Percentiles rank a stretch among this genome's conserved stretches.
These are phyloP conservation scores for Lablab purpureus DNA, from an alignment of 306 rosid genomes.

Conservation along the genomic window DNA sequence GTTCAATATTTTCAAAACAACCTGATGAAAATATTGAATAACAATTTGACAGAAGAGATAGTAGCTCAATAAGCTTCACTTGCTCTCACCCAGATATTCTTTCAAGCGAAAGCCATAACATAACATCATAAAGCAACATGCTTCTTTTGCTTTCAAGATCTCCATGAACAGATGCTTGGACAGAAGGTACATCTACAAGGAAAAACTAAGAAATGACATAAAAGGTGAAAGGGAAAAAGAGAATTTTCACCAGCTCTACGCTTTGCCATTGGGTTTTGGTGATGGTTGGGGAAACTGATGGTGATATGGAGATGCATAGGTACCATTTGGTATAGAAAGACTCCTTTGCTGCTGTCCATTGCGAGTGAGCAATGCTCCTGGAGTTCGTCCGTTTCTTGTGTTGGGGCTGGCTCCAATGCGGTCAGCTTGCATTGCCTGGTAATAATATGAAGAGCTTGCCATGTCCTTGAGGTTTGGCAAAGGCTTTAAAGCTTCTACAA, in stretches of 20 bases:
- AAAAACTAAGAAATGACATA: slow-evolving; percentile 8
- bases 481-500: slow-evolving; percentile 90
- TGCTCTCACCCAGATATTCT: slow-evolving; percentile 51
- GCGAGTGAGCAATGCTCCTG: slow-evolving; percentile 64
- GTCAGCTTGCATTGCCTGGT: slow-evolving; percentile 83
- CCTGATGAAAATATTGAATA: slow-evolving; percentile 47
- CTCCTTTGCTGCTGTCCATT: slow-evolving; percentile 83
- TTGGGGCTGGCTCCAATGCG: slow-evolving; percentile 75
- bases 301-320: slow-evolving; percentile 92
- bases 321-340: slow-evolving; percentile 76
- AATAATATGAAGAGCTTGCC: slow-evolving; percentile 95
- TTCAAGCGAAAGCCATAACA: slow-evolving; percentile 50
- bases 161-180: slow-evolving; percentile 70
- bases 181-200: slow-evolving; percentile 58
- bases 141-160: slow-evolving; percentile 60
- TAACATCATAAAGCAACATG: slow-evolving; percentile 60
- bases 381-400: slow-evolving; percentile 67
- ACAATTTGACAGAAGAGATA: slow-evolving; percentile 48
- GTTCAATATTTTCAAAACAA: slow-evolving; percentile 55
- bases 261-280: slow-evolving; percentile 86
- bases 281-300: slow-evolving; percentile 80
- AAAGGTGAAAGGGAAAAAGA: slow-evolving; percentile 47
- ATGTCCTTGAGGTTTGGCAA: slow-evolving; percentile 93
- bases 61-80: slow-evolving; percentile 55
- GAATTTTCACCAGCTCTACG: slow-evolving; percentile 59